Conservation (phyloP, 169 alveolate genomes). For the Babesia microti region DNA sequence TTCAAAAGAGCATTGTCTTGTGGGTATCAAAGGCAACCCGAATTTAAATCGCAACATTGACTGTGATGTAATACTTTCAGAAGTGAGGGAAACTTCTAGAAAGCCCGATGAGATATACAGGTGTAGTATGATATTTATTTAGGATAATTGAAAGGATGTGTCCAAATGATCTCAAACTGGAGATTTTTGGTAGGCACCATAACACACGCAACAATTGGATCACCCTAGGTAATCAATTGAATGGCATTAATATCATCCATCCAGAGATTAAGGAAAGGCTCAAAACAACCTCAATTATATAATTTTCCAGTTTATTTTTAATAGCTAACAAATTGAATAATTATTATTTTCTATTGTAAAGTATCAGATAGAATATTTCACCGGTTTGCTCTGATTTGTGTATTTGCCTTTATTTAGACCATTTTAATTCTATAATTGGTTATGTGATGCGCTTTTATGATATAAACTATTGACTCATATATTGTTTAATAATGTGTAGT, state of each 20-base stretch:
- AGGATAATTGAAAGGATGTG: conserved; percentile 82
- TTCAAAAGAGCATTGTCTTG: conserved; percentile 82
- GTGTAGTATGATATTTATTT: conserved; percentile 3
- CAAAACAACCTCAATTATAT: too few relatives aligned
- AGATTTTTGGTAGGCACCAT: conserved; percentile 85
- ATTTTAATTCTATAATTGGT: too few relatives aligned
- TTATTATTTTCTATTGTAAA: too few relatives aligned
- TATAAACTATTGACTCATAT: too few relatives aligned
- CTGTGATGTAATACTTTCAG: conserved; percentile 85
- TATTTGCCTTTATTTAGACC: too few relatives aligned
- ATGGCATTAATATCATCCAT: conserved; percentile 63
- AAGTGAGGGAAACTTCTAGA: conserved; percentile 87
- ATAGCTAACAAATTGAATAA: too few relatives aligned
- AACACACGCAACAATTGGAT: conserved; percentile 86
- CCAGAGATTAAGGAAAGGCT: conserved; percentile 48
- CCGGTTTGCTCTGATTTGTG: too few relatives aligned
- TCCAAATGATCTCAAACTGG: conserved; percentile 85
- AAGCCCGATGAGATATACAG: conserved; percentile 91
- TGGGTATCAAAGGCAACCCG: conserved; percentile 77
- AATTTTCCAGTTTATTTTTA: too few relatives aligned
- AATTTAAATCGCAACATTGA: conserved; percentile 72
- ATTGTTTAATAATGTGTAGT: too few relatives aligned
- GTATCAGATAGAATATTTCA: too few relatives aligned
- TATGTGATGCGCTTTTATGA: too few relatives aligned
- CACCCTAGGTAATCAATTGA: conserved; percentile 78